Evolutionary conservation across 2,329 filamentous ascomycete genomes (phyloP).

Genomic region (Tolypocladium capitatum): DNA sequence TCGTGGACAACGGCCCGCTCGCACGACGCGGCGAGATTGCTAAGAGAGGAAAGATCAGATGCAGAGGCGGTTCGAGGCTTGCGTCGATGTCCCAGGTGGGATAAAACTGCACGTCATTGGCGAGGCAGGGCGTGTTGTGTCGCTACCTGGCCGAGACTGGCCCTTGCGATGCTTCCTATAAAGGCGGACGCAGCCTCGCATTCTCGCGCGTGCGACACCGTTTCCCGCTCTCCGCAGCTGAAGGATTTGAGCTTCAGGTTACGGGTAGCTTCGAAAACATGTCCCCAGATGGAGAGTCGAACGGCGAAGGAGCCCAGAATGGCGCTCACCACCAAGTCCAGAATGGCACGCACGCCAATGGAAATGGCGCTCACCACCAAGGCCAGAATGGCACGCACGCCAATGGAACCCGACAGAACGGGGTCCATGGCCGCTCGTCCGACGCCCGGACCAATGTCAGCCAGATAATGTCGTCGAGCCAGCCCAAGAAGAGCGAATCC

Average conservation of each 20-base stretch:
- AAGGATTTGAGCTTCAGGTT: not conserved
- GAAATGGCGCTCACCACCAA: not conserved
- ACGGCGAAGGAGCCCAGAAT: not conserved
- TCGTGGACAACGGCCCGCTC: not conserved
- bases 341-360: constrained; percentile 12
- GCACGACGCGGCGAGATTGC: not conserved
- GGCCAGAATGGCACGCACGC: constrained; percentile 11
- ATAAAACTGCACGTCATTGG: not conserved
- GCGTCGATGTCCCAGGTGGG: not conserved
- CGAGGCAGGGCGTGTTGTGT: not conserved
- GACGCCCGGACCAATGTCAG: not conserved
- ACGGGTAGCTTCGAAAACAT: not conserved
- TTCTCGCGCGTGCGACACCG: not conserved
- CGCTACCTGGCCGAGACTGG: not conserved
- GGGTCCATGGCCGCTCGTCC: not conserved
- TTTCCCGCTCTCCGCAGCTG: not conserved
- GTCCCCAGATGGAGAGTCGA: not conserved
- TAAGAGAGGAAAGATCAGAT: not conserved
- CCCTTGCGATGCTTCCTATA: not conserved
- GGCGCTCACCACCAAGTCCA: constrained; percentile 1
- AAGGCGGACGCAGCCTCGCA: not conserved
- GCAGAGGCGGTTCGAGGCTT: not conserved
- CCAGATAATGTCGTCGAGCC: not conserved
- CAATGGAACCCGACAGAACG: constrained; percentile 7
- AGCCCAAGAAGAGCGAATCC: constrained; percentile 3